Percentiles rank a stretch among this genome's conserved stretches.
These are phyloP conservation scores for Camellia granthamiana DNA, from an alignment of 148 eudicot genomes.

Conservation along the genomic window DNA sequence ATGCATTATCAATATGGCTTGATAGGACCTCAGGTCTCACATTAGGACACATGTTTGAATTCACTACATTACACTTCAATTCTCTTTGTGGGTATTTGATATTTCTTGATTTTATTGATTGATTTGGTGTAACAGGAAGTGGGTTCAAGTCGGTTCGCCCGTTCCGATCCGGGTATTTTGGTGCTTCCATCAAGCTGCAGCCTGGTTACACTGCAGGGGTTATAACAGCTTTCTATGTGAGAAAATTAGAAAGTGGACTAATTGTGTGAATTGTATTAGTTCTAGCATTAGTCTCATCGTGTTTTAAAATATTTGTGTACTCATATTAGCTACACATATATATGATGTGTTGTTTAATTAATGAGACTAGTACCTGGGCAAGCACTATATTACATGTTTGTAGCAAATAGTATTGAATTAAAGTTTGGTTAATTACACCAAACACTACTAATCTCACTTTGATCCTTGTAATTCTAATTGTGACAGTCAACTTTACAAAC, in stretches of 20 bases:
- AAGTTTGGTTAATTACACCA: too few species aligned
- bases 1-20: constrained; percentile 72
- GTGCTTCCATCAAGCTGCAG: constrained; percentile 80
- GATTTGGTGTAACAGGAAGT: constrained; percentile 51
- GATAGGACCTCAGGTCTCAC: constrained; percentile 64
- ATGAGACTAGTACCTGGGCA: neutral
- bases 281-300: neutral
- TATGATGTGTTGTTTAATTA: neutral
- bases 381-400: too few species aligned
- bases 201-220: constrained; percentile 95
- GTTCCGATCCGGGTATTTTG: constrained; percentile 85
- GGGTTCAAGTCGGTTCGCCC: constrained; percentile 91
- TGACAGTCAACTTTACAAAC: too few species aligned
- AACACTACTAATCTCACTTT: too few species aligned
- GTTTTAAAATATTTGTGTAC: neutral
- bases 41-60: too few species aligned
- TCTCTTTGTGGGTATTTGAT: neutral
- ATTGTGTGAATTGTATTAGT: neutral
- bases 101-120: neutral
- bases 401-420: too few species aligned
- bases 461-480: too few species aligned
- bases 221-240: constrained; percentile 87
- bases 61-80: too few species aligned
- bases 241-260: constrained; percentile 16
- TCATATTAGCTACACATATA: neutral